Base-by-base conservation (phyloP, 78 protist species). In the Dictyostelium capitatum region DNA sequence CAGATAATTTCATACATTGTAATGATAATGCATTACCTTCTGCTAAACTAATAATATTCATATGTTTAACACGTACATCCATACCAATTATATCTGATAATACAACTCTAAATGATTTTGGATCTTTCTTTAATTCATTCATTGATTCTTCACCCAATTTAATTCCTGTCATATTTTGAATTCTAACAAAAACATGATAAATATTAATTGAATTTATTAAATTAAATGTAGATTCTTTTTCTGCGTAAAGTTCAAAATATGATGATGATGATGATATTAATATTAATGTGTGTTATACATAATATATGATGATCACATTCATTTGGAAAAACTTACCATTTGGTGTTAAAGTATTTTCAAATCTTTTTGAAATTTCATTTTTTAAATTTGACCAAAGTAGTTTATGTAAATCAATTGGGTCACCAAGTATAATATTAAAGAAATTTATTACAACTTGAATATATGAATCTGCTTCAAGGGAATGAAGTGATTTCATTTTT, bases 11-110 rank as follows among this genome's bases (percentile, higher is more conserved):
- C 91, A 92, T 84, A 53, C 94, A 83, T 81, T 87, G 91, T 8
- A 93, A 43, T 9, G 96, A 81, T 14, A 93, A 20, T 17, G 96
- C 96, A 93, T 93, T 93, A 17, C 94, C 96, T 19, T 93, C 96
- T 5, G 96, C 96, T 19, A 93, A 81, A 67, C 84, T 75, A 23
- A 85, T 83, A 3, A 93, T 83, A 65, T 93, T 93, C 96, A 93
- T 93, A 30, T 81, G 89, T 46, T 93, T 93, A 6, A 93, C 96
- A 17, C 74, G 48, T 9, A 81, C 89, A 73, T 85, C 90, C 89
- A 83, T 81, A 19, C 43, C 20, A n/a, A 80, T 17, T 32, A 93
- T 93, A 57, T 93, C 96, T 70, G 89, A 70, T 10, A 84, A 50
- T 0, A 93, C 96, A 11, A 93, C 89, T 51, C 90, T 74, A 47